Base-by-base conservation (phyloP, 2,329 filamentous ascomycete species). In the Cadophora luteo-olivacea region DNA sequence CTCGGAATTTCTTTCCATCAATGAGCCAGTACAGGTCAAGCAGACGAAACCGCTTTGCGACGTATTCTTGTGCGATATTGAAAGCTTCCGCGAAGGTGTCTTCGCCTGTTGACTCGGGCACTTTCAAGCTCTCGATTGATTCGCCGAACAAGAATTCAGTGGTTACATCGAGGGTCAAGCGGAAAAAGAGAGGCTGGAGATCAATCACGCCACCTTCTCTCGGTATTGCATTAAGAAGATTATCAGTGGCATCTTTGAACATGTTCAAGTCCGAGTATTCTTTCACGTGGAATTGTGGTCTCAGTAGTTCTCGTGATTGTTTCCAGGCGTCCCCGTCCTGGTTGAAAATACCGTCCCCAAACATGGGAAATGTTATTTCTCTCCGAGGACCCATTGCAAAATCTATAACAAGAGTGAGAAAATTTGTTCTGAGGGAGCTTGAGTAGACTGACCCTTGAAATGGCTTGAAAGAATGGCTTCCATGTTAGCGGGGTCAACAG, bases 101-200 rank as follows among this genome's bases (percentile, higher is more conserved):
- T 64, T 71, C 69, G 64, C 69, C 77, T 65, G 32, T 63, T 49
- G 68, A 77, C 58, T 58, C 64, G 66, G 79, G 79, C 19, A 36
- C 32, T 62, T 67, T 60, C 67, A 68, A 48, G 52, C 66, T 68
- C 12, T 62, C 48, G 38, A 65, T 49, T 3, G 66, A 63, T 32
- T 70, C n/a, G 32, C 69, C 69, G n/a, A 70, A 70, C 7, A 70
- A 36, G 11, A 68, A 61, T 6, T 52, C 58, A 24, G 61, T 70
- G 9, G 69, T 65, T 9, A 87, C 85, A 69, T 92, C 89, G 19
- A 91, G 82, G 0, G 89, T 90, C 74, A 91, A 82, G 51, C 84
- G 82, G 75, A 90, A 91, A 19, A 49, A 49, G 4, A 49, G 45
- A 6, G 45, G 45, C 22, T 49, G 45, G 2, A 49, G n/a, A 22